Conservation (phyloP, 306 rosid species). For the Citrullus colocynthis region DNA sequence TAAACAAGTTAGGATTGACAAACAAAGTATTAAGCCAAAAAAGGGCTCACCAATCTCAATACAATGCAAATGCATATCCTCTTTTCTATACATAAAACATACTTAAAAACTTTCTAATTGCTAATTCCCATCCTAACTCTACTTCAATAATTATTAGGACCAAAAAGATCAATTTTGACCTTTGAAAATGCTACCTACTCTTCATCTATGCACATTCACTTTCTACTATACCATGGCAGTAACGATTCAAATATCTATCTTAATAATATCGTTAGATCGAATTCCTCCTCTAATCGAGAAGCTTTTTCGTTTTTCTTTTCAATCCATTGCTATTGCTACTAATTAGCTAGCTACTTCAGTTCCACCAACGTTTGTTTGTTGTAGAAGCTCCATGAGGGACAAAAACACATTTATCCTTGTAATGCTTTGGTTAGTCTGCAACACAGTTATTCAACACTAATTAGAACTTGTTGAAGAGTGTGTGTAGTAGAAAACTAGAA, state of each 20-base stretch:
- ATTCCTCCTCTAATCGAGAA: slow-evolving; percentile 9
- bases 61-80: not conserved
- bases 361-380: slow-evolving; percentile 23
- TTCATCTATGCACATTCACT: slow-evolving; percentile 1
- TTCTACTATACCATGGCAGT: not conserved
- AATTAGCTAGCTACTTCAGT: slow-evolving; percentile 25
- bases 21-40: slow-evolving; percentile 1
- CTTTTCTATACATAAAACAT: slow-evolving; percentile 1
- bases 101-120: not conserved
- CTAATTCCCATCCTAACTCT: slow-evolving; percentile 9
- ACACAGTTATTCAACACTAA: not conserved
- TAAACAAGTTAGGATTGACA: slow-evolving; percentile 15
- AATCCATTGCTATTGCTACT: slow-evolving; percentile 17
- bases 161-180: not conserved
- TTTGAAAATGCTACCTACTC: slow-evolving; percentile 4
- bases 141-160: not conserved
- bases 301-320: not conserved
- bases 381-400: slow-evolving; percentile 62
- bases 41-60: not conserved
- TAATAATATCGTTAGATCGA: not conserved
- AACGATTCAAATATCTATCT: not conserved
- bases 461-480: not conserved
- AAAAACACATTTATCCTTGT: slow-evolving; percentile 62
- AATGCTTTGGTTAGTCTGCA: slow-evolving; percentile 42
- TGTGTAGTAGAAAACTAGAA: not conserved